Evolutionary conservation across 1,139 yeast species (phyloP), one percentile per base, ranked within the genome.

Genomic region (Wickerhamomyces sp.): DNA sequence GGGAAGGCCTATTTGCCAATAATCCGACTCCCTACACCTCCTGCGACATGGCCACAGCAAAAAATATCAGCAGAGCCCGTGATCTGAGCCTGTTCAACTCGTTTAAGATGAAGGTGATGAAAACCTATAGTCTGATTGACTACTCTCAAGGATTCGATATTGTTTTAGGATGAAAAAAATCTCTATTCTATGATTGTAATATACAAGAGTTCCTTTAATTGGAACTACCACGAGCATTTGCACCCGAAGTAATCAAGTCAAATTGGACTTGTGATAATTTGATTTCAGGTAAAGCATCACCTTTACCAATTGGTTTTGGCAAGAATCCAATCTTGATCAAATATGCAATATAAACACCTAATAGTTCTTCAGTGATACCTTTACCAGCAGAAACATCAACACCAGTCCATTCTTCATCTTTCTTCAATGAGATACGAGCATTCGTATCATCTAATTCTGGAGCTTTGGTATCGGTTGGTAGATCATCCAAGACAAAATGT

Each of bases 391-490:
- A 76, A 33, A 65, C 69, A 57, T 88, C 95, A 40, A 66, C 74
- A 6, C 86, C 88, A 6, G 89, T 76, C 79, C 81, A 78, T 31
- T 61, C 60, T 6, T 72, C 67, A 61, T 91, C 96, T 31, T 64
- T 67, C 48, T 67, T 69, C 61, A 93, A 78, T 0, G 94, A 77
- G 29, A 64, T 64, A 14, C 73, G 75, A 0, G 99, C 87, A 61
- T 93, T 91, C 6, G 76, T 48, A 57, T 93, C 99, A 61, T 90
- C 96, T 56, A 93, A 75, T 64, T 91, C 97, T 4, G 99, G 98
- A 10, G 99, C 98, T 66, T 84, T 86, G 40, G 97, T 87, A 62
- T 82, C 84, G 53, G 84, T 85, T 7, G 97, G 97, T 59, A 93
- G 76, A 62, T 91, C 84, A 60, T 90, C 99, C 55, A 93, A 75